Evolutionary conservation across 768 basidiomycete species (phyloP).

Genomic region (Clavaria fumosa): DNA sequence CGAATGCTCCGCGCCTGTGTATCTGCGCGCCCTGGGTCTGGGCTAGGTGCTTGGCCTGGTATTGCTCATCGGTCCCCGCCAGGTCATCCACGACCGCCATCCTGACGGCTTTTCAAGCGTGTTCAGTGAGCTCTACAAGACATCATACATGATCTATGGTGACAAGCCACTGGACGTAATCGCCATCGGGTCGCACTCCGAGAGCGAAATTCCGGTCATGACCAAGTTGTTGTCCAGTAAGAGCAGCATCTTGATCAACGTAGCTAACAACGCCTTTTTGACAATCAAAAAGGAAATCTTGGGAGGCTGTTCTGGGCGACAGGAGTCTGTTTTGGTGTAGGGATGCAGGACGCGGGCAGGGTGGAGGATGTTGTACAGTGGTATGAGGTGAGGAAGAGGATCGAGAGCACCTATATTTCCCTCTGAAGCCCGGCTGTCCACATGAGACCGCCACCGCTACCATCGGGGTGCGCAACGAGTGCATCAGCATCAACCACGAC

Average conservation of each 20-base stretch:
- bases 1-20: no score
- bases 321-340: slow-evolving; percentile 97
- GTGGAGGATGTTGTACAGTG: slow-evolving; percentile 72
- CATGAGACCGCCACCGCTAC: no score
- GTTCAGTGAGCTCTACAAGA: slow-evolving; percentile 63
- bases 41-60: no score
- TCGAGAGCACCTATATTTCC: slow-evolving; percentile 82
- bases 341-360: slow-evolving; percentile 78
- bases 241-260: slow-evolving; percentile 81
- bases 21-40: no score
- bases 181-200: slow-evolving; percentile 85
- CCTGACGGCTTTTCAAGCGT: slow-evolving; percentile 82
- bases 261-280: slow-evolving; percentile 93
- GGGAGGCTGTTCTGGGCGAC: slow-evolving; percentile 95
- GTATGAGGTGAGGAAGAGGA: slow-evolving; percentile 64
- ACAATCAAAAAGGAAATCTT: slow-evolving; percentile 94
- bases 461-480: no score
- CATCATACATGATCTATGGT: slow-evolving; percentile 91
- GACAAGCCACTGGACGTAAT: slow-evolving; percentile 95
- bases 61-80: no score
- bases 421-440: slow-evolving; percentile 61
- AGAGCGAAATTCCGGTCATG: slow-evolving; percentile 78
- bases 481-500: no score
- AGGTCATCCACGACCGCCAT: slow-evolving; percentile 91
- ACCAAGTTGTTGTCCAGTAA: slow-evolving; percentile 87